A percentile compares a stretch with the other conserved stretches of the same genome.
phyloP scores from a whole-genome alignment of 495 filamentous ascomycete species.

The Oidiodendron maius region DNA sequence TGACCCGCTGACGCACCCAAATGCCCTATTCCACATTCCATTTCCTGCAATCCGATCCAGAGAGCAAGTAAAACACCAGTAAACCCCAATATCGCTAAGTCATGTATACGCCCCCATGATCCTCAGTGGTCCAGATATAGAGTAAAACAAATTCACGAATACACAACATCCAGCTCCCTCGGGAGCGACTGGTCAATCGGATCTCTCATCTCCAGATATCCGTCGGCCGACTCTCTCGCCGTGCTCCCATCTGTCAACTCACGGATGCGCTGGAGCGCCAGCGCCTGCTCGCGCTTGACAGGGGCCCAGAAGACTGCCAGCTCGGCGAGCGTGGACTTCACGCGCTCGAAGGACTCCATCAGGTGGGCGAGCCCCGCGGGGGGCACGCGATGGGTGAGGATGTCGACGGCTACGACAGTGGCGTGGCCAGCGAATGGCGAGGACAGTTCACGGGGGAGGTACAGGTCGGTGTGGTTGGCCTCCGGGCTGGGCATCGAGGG shows the following conservation, averaged over 20 bases:
- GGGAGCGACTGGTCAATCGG: conserved; percentile 20
- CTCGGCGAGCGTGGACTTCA: conserved; percentile 15
- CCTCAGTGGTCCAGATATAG: too few relatives aligned
- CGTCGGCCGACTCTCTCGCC: background rate
- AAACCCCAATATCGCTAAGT: too few relatives aligned
- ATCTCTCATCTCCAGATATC: conserved; percentile 13
- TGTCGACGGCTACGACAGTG: conserved; percentile 41
- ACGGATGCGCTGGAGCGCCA: conserved; percentile 14
- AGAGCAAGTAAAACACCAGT: too few relatives aligned
- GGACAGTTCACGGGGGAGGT: conserved; percentile 22
- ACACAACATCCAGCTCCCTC: conserved; percentile 19
- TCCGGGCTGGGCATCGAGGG: conserved; percentile 16
- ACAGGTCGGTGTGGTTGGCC: conserved; percentile 21
- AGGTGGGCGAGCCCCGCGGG: conserved; percentile 12
- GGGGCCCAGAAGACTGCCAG: conserved; percentile 23
- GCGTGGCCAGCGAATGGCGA: conserved; percentile 40
- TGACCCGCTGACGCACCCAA: too few relatives aligned
- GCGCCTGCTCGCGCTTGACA: conserved; percentile 14
- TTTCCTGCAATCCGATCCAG: too few relatives aligned
- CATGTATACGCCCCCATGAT: too few relatives aligned
- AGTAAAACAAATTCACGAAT: too few relatives aligned
- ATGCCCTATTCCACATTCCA: too few relatives aligned
- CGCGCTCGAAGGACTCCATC: conserved; percentile 13
- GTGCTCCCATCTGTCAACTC: conserved; percentile 5
- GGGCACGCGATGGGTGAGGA: conserved; percentile 35